A percentile compares a stretch with the other conserved stretches of the same genome.
These are phyloP conservation scores for Pyrenophora teres DNA, from an alignment of 2,329 filamentous ascomycete genomes.

Conservation along the genomic window DNA sequence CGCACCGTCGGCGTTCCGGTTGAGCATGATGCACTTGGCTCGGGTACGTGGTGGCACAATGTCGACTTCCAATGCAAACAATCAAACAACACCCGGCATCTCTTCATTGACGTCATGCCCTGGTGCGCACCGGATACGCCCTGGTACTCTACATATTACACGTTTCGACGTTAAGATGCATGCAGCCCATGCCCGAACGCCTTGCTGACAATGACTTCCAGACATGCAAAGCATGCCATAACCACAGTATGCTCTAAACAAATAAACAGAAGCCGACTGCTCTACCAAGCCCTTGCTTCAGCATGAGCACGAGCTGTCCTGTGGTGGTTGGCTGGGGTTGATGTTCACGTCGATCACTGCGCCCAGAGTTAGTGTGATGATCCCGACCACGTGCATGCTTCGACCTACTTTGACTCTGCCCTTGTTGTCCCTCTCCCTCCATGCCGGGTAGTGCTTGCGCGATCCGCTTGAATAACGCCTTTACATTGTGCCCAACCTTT, in stretches of 20 bases:
- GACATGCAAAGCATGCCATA: slow-evolving; percentile 36
- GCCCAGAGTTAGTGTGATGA: slow-evolving; percentile 15
- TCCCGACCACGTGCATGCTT: background rate
- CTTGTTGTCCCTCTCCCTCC: slow-evolving; percentile 84
- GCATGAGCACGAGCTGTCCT: slow-evolving; percentile 57
- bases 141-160: slow-evolving; percentile 46
- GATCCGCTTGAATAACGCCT: slow-evolving; percentile 96
- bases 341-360: slow-evolving; percentile 94
- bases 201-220: slow-evolving; percentile 45
- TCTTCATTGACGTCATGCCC: slow-evolving; percentile 27
- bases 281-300: slow-evolving; percentile 21
- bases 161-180: slow-evolving; percentile 17
- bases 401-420: slow-evolving; percentile 77
- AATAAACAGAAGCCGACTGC: slow-evolving; percentile 21
- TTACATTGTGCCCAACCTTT: slow-evolving; percentile 97
- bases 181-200: slow-evolving; percentile 42
- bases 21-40: slow-evolving; percentile 22
- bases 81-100: slow-evolving; percentile 15
- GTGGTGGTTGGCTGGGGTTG: slow-evolving; percentile 67
- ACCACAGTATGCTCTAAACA: slow-evolving; percentile 42
- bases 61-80: slow-evolving; percentile 26
- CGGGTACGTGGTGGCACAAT: slow-evolving; percentile 27
- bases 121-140: slow-evolving; percentile 21
- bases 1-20: slow-evolving; percentile 36
- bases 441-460: slow-evolving; percentile 96